Base-by-base conservation (phyloP, 2,329 filamentous ascomycete genomes). In the Sarocladium kiliense region DNA sequence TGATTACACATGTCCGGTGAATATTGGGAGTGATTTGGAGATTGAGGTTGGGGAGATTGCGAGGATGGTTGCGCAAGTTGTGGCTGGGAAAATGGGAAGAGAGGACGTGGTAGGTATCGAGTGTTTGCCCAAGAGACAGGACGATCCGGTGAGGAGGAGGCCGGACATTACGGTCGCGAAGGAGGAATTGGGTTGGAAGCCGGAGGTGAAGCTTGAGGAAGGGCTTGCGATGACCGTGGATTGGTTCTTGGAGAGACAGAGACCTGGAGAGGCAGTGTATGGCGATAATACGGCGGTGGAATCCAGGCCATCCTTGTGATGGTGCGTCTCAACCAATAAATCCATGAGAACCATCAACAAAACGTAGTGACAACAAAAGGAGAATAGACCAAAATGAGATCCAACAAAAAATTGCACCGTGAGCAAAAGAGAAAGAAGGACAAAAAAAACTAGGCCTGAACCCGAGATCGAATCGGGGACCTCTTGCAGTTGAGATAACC, bases 1-100 rank as follows among this genome's bases (percentile, higher is more conserved):
- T 21, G 55, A 57, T 11, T 55, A 57, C 21, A 18, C 9, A 3
- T 34, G 25, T 12, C 57, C 57, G 14, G 57, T 59, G 16, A 59
- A 59, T 36, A 57, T 59, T 30, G 57, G 57, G 5, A 55, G 53
- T 21, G 57, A 59, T 25, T 23, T 34, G 6, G 57, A 59, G 54
- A 53, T 55, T 53, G 18, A 53, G 12, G 54, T 59, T 3, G 55
- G 47, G 1, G 53, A 49, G 18, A 57, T 59, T 10, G 57, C 57
- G n/a, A 32, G 34, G 12, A 57, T 54, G 32, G 45, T 59, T 14
- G 37, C 53, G 5, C 25, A 44, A 23, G 37, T 54, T 7, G 57
- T 59, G 12, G 57, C 57, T 3, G 12, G 6, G 32, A 59, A 56
- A 23, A 19, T 57, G 30, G 57, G 57, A 3, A 23, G 21, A 26